Evolutionary conservation across 1,284 basidiomycete genomes (phyloP), one percentile per base, ranked within the genome.

Genomic region (Spongiforma sp.): DNA sequence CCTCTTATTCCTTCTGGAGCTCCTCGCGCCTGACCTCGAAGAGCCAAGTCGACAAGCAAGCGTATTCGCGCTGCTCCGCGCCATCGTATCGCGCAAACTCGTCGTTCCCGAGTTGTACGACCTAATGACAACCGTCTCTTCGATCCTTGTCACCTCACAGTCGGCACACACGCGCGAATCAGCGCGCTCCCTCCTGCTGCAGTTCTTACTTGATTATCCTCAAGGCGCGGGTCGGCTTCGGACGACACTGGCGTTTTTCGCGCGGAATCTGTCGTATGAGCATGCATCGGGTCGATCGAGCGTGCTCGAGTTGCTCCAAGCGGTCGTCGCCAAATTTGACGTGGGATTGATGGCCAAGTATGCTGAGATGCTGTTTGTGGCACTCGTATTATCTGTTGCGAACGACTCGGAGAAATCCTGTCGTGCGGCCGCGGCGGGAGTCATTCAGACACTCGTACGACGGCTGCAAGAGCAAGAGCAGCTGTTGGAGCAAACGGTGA

Each of bases 91-190:
- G 6, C 89, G 96, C 36, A 93, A 93, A 72, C 94, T 99, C 67
- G 91, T 99, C 52, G 94, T 98, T 1, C 94, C 95, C 1, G 98
- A 99, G 78, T 91, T 99, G 59, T 99, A 99, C 82, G 96, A 99
- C 76, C 81, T 98, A 48, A 99, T 99, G 96, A 94, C 95, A 68
- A 91, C 91, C 67, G 90, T 99, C n/a, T 90, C 94, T 3, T 91
- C 95, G 72, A 89, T 98, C 72, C 91, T 98, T 84, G 95, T 99
- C 48, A 98, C 95, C 12, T 96, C 88, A 70, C 97, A 99, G 78
- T 94, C 94, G 15, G 78, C 89, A 0, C 92, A 94, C 69, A 95
- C 98, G 11, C 95, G 96, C 73, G 96, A 98, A 73, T 87, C 94
- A 2, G 97, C 94, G 71, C 91, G 98, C 28, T 89, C 92, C 46